phyloP scores from a whole-genome alignment of 805 yeast genomes.

The Ogataea henricii region DNA sequence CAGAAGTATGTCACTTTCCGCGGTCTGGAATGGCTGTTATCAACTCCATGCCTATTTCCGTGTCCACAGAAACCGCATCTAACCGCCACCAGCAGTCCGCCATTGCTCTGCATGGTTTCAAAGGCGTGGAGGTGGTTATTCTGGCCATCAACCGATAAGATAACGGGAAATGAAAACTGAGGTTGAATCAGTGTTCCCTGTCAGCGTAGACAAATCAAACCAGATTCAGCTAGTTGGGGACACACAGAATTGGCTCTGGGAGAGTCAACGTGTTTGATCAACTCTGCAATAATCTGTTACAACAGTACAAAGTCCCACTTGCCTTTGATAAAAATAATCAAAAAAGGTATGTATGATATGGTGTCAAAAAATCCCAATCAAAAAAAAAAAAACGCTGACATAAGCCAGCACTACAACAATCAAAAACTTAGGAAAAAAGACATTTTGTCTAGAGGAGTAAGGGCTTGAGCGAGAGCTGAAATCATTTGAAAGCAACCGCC shows the following conservation, averaged over 20 bases:
- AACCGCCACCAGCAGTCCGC: constrained; percentile 6
- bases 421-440: background rate
- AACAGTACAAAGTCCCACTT: too few species aligned
- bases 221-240: background rate
- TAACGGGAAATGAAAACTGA: constrained; percentile 12
- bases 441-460: background rate
- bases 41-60: background rate
- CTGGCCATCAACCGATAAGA: constrained; percentile 7
- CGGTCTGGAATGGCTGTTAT: background rate
- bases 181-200: background rate
- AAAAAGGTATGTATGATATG: too few species aligned
- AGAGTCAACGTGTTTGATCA: too few species aligned
- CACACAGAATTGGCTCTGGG: too few species aligned
- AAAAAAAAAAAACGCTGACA: background rate
- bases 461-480: too few species aligned
- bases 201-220: background rate
- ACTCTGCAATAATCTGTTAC: constrained; percentile 13
- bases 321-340: background rate
- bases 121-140: background rate
- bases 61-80: constrained; percentile 24
- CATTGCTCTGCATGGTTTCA: constrained; percentile 7
- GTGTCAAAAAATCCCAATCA: background rate
- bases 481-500: too few species aligned
- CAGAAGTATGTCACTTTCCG: constrained; percentile 22
- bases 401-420: background rate